A percentile compares a stretch with the other conserved stretches of the same genome.
phyloP scores from a whole-genome alignment of 2,329 filamentous ascomycete genomes.

The Pyricularia sp. region DNA sequence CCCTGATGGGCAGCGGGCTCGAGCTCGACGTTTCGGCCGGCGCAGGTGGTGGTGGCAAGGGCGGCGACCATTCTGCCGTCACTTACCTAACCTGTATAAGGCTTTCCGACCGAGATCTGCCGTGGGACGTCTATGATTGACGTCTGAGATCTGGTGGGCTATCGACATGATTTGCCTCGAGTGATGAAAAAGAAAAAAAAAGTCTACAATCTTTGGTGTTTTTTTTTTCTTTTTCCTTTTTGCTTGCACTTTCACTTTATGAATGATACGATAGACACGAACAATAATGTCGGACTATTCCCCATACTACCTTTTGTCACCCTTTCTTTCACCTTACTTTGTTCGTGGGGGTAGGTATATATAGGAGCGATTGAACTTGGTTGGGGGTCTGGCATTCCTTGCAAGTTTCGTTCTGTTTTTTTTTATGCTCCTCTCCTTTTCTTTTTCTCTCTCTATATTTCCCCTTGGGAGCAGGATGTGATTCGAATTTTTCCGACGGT shows the following conservation, averaged over 20 bases:
- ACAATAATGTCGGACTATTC: background rate
- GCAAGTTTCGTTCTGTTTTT: background rate
- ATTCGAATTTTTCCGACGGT: background rate
- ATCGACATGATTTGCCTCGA: background rate
- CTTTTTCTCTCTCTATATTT: background rate
- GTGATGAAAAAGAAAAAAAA: background rate
- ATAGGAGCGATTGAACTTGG: background rate
- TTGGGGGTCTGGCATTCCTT: background rate
- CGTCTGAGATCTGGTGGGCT: background rate
- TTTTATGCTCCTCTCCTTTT: background rate
- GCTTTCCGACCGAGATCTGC: constrained; percentile 38
- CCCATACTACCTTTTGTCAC: background rate
- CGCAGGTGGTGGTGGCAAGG: constrained; percentile 23
- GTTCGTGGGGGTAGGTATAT: background rate
- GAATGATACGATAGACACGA: background rate
- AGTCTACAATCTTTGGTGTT: background rate
- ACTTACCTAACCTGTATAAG: constrained; percentile 42
- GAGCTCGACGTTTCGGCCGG: constrained; percentile 57
- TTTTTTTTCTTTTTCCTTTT: background rate
- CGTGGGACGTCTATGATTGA: constrained; percentile 33
- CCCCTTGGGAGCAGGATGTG: background rate
- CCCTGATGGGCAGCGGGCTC: constrained; percentile 76
- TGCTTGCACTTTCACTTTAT: background rate
- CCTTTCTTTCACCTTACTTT: background rate
- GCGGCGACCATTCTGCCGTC: constrained; percentile 27